Evolutionary conservation across 2,329 filamentous ascomycete genomes (phyloP), one percentile per base, ranked within the genome.

Genomic region (Raffaelea ambrosiae): DNA sequence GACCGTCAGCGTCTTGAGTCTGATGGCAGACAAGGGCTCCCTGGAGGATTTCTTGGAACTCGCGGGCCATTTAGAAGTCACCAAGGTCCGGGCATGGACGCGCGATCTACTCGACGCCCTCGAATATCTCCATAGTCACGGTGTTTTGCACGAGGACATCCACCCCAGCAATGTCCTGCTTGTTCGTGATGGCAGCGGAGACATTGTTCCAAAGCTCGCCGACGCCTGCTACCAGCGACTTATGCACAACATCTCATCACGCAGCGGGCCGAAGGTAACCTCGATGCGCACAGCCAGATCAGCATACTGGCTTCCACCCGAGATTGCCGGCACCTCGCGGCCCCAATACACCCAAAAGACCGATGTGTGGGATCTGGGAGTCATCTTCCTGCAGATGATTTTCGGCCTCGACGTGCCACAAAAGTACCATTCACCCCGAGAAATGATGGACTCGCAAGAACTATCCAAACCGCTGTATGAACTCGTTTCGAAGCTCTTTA

Each of bases 291-390:
- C 81, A 21, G 79, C 84, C 16, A 84, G 83, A 55, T 89, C 88
- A 16, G 81, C 84, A 1, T 88, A 88, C 55, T 95, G 90, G 90
- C 66, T 86, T 7, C 81, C 90, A 1, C 86, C 89, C 1, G 89
- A 95, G 64, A 74, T 89, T 44, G 76, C 78, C 26, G 76, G 69
- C 42, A 74, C 72, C 1, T 78, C 75, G 50, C 83, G 77, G 23
- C 74, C 74, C 26, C 71, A 84, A 63, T 73, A 84, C 66, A 81
- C 77, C 2, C 77, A 77, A 58, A 95, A 95, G 63, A 88, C 88
- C 0, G 93, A 97, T 62, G 79, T 97, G 9, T 98, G 93, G 93
- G 87, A 96, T 55, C 81, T 98, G 58, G 93, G 93, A 4, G 80
- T 96, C 26, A 78, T 96, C 5, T 86, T 96, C 57, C 66, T 95